Percentiles rank a stretch among this genome's conserved stretches.
These are phyloP conservation scores for Andrographis paniculata DNA, from an alignment of 305 asterid genomes.

Conservation along the genomic window DNA sequence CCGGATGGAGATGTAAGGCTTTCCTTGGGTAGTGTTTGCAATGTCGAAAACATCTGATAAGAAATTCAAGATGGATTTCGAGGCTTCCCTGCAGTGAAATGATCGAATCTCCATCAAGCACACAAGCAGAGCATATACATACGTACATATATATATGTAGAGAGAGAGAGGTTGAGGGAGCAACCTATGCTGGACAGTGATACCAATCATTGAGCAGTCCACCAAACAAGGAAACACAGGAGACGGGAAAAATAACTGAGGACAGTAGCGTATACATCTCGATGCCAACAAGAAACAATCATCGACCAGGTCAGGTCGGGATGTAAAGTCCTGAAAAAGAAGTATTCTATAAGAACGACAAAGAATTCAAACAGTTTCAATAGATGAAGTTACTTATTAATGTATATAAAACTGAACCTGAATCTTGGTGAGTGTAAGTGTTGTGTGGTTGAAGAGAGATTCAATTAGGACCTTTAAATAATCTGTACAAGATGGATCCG, in stretches of 20 bases:
- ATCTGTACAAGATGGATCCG: slow-evolving; percentile 86
- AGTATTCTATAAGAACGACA: slow-evolving; percentile 19
- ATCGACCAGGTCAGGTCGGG: slow-evolving; percentile 94
- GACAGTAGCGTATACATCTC: slow-evolving; percentile 96
- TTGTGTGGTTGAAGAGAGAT: slow-evolving; percentile 86
- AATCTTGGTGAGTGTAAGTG: slow-evolving; percentile 60
- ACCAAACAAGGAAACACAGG: slow-evolving; percentile 77
- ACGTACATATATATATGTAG: slow-evolving; percentile 1
- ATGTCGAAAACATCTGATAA: slow-evolving; percentile 78
- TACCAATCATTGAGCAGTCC: slow-evolving; percentile 83
- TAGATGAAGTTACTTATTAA: slow-evolving; percentile 9
- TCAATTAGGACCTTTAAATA: slow-evolving; percentile 83
- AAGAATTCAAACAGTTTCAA: slow-evolving; percentile 2
- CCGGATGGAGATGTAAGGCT: slow-evolving; percentile 54
- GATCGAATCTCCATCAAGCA: background rate
- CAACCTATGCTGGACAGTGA: slow-evolving; percentile 98
- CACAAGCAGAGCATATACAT: too few species aligned
- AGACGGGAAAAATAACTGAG: slow-evolving; percentile 80
- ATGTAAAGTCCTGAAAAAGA: slow-evolving; percentile 57
- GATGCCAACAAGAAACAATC: slow-evolving; percentile 97
- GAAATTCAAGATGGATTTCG: slow-evolving; percentile 81
- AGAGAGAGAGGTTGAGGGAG: slow-evolving; percentile 27
- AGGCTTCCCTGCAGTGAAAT: slow-evolving; percentile 85
- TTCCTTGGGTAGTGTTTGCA: slow-evolving; percentile 62
- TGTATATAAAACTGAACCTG: slow-evolving; percentile 36